Percentiles rank a stretch among this genome's conserved stretches.
phyloP scores from a whole-genome alignment of 2,329 filamentous ascomycete genomes.

The Lachnellula occidentalis region DNA sequence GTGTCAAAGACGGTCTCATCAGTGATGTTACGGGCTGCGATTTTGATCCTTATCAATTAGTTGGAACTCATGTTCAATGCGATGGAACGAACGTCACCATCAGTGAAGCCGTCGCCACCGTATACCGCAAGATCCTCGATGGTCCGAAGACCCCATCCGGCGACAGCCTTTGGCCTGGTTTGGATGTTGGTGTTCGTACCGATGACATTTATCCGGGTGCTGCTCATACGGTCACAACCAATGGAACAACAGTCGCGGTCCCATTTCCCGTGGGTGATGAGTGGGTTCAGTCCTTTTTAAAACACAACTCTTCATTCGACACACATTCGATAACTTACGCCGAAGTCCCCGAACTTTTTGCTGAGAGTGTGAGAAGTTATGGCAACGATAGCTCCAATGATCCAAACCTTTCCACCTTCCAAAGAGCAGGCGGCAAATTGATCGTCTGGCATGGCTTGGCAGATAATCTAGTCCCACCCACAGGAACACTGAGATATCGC shows the following conservation, averaged over 20 bases:
- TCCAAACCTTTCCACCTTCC: conserved; percentile 2
- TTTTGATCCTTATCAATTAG: conserved; percentile 11
- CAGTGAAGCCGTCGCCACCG: conserved; percentile 1
- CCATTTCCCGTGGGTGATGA: not conserved
- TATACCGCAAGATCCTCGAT: conserved; percentile 4
- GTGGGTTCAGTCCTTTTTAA: conserved; percentile 11
- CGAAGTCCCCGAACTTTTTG: conserved; percentile 3
- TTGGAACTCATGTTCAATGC: conserved; percentile 10
- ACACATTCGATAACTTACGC: conserved; percentile 4
- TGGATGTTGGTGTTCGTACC: not conserved
- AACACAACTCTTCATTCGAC: conserved; percentile 10
- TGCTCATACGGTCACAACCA: not conserved
- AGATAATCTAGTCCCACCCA: not conserved
- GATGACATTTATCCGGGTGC: not conserved
- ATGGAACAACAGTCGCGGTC: conserved; percentile 1
- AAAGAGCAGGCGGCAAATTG: not conserved
- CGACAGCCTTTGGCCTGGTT: conserved; percentile 8
- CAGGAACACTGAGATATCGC: not conserved
- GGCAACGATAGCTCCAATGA: not conserved
- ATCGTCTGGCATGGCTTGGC: conserved; percentile 3
- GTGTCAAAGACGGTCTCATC: conserved; percentile 17
- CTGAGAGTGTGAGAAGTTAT: not conserved
- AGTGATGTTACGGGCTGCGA: conserved; percentile 4
- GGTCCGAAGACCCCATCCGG: conserved; percentile 6
- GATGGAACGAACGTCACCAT: conserved; percentile 4